Percentiles rank a stretch among this genome's conserved stretches.
phyloP scores from a whole-genome alignment of 2,329 filamentous ascomycete genomes.

The Trichoderma harzianum region DNA sequence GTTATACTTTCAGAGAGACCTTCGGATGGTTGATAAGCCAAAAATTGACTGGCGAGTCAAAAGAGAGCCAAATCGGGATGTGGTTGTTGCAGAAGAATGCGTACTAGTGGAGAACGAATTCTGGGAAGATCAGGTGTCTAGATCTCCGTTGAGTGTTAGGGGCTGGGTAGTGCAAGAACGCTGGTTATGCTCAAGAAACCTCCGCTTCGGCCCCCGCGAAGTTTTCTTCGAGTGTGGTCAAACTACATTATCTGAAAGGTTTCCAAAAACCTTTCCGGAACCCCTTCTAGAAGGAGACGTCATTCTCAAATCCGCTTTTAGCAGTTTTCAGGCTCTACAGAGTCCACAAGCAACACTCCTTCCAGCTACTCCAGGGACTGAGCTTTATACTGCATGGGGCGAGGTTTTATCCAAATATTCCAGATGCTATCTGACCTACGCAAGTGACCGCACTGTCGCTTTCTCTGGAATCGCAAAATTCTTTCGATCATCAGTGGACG shows the following conservation, averaged over 20 bases:
- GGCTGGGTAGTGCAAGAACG: not conserved
- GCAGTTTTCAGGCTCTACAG: not conserved
- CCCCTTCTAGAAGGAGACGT: not conserved
- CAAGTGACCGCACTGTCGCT: not conserved
- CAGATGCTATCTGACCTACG: not conserved
- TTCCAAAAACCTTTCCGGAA: not conserved
- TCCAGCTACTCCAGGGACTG: not conserved
- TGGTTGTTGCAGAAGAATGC: not conserved
- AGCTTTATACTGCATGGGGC: not conserved
- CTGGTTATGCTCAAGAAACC: not conserved
- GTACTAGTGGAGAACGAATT: not conserved
- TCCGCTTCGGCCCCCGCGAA: not conserved
- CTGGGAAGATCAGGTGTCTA: not conserved
- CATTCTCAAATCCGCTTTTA: not conserved
- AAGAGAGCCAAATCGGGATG: not conserved
- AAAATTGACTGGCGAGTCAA: not conserved
- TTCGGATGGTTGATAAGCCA: not conserved
- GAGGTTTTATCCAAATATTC: not conserved
- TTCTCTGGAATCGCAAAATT: not conserved
- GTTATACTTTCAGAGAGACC: not conserved
- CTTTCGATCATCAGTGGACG: not conserved
- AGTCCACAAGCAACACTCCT: not conserved
- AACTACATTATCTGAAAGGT: not conserved
- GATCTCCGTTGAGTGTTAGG: not conserved
- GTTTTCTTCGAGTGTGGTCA: not conserved